Base-by-base conservation (phyloP, 768 basidiomycete species). In the Mycena crocata region DNA sequence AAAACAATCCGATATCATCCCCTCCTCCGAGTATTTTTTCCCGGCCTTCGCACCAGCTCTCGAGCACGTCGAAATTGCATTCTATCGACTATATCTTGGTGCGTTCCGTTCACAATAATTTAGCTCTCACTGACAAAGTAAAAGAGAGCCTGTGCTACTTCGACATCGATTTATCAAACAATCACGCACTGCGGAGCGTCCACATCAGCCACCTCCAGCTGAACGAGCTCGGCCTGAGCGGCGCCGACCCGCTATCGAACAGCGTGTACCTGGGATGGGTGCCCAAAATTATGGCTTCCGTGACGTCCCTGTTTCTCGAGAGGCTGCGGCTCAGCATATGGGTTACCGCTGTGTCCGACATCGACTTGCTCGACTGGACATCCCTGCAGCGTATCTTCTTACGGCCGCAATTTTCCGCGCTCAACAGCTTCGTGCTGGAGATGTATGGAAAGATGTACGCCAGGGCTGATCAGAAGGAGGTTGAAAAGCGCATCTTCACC, bases 391-490 rank as follows among this genome's bases (percentile, higher is more conserved):
- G 28, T 24, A 30, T 49, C 23, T 60, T 60, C 34, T 6, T 10
- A 8, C 46, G 48, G 6, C 21, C 46, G 24, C 46, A 32, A 48
- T 60, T 49, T 40, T 44, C 10, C 23, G 15, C 58, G 35, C 45
- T 60, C 21, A 19, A 37, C 34, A 49, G 5, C 5, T 39, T 60
- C 5, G 3, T 50, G 45, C 21, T 50, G 26, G 58, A 60, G 9
- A 48, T 60, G 58, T 60, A 45, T 21, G 46, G 48, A 26, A 60
- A 50, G 42, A 57, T 57, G 42, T 57, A 42, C 26, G 30, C 21
- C 7, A 58, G 48, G 32, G 35, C 48, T 28, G 24, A 60, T 5
- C 58, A 31, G n/a, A 48, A 49, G 6, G 23, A 23, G n/a, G 48
- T 60, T 6, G 58, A 60, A 14, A 60, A 21, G 37, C 9, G 28